These are phyloP conservation scores for Aspergillus steynii DNA, from an alignment of 495 filamentous ascomycete genomes.

Conservation along the genomic window DNA sequence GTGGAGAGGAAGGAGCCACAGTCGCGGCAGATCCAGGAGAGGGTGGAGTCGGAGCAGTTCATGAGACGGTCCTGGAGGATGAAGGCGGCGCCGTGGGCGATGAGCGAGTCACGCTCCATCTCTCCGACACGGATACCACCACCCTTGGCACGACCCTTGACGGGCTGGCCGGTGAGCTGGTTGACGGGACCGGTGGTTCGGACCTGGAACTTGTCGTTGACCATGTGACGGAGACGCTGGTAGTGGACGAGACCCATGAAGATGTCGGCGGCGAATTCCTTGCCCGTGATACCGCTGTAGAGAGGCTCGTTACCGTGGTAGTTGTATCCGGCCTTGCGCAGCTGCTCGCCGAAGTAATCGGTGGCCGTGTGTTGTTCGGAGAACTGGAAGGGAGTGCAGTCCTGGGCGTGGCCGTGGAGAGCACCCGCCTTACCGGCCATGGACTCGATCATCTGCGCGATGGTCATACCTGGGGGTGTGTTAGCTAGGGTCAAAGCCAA, in stretches of 20 bases:
- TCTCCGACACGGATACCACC: slow-evolving; percentile 98
- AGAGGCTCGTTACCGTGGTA: slow-evolving; percentile 98
- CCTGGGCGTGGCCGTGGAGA: slow-evolving; percentile 90
- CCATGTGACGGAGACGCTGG: slow-evolving; percentile 97
- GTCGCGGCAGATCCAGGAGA: slow-evolving; percentile 80
- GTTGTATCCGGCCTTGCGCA: slow-evolving; percentile 92
- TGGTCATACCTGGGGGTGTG: slow-evolving; percentile 73
- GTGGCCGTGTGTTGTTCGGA: slow-evolving; percentile 88
- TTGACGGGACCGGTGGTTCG: slow-evolving; percentile 92
- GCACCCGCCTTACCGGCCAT: slow-evolving; percentile 93
- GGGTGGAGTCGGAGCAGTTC: slow-evolving; percentile 91
- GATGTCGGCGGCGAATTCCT: slow-evolving; percentile 92
- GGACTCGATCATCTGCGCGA: slow-evolving; percentile 98
- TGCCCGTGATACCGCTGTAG: slow-evolving; percentile 93
- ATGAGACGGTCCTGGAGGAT: slow-evolving; percentile 91
- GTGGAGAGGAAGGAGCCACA: slow-evolving; percentile 89
- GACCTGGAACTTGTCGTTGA: slow-evolving; percentile 99
- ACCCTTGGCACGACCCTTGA: slow-evolving; percentile 93
- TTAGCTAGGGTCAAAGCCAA: slow-evolving; percentile 10
- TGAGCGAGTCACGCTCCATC: slow-evolving; percentile 94
- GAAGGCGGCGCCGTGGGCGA: slow-evolving; percentile 94
- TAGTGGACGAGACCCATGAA: slow-evolving; percentile 98
- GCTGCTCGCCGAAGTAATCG: slow-evolving; percentile 94
- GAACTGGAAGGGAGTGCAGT: slow-evolving; percentile 92
- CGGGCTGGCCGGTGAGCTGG: slow-evolving; percentile 86